Percentiles rank a stretch among this genome's conserved stretches.
phyloP scores from a whole-genome alignment of 176 grass and related monocot genomes.

The Oryza nivara region DNA sequence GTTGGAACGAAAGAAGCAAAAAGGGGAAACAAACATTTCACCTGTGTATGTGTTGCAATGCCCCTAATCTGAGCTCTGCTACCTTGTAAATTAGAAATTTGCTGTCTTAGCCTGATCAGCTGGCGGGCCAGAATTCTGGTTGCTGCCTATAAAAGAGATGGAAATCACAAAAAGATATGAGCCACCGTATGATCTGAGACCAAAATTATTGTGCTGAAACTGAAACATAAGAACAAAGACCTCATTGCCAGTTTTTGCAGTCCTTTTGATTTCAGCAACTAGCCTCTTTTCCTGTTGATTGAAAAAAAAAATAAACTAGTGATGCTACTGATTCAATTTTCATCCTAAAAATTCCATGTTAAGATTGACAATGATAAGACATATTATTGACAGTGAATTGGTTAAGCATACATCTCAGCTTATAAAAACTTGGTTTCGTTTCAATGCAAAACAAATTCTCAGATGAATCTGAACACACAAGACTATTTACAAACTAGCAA shows the following conservation, averaged over 20 bases:
- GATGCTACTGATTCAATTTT: conserved; percentile 21
- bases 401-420: conserved; percentile 22
- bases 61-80: conserved; percentile 89
- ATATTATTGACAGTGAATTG: neutral
- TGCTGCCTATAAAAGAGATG: conserved; percentile 64
- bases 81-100: conserved; percentile 94
- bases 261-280: conserved; percentile 95
- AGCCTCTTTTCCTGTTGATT: conserved; percentile 88
- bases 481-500: neutral
- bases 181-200: conserved; percentile 1
- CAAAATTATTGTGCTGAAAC: conserved; percentile 12
- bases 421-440: neutral
- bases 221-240: conserved; percentile 49
- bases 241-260: conserved; percentile 98
- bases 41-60: conserved; percentile 88
- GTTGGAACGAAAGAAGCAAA: conserved; percentile 30
- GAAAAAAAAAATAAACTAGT: conserved; percentile 11
- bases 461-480: conserved; percentile 19
- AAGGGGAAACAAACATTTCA: conserved; percentile 42
- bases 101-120: conserved; percentile 90
- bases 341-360: conserved; percentile 19
- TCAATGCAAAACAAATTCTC: conserved; percentile 4
- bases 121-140: conserved; percentile 87
- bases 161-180: conserved; percentile 6
- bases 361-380: conserved; percentile 17